Conservation (phyloP, 768 basidiomycete genomes). For the Leccinum arenicola region DNA sequence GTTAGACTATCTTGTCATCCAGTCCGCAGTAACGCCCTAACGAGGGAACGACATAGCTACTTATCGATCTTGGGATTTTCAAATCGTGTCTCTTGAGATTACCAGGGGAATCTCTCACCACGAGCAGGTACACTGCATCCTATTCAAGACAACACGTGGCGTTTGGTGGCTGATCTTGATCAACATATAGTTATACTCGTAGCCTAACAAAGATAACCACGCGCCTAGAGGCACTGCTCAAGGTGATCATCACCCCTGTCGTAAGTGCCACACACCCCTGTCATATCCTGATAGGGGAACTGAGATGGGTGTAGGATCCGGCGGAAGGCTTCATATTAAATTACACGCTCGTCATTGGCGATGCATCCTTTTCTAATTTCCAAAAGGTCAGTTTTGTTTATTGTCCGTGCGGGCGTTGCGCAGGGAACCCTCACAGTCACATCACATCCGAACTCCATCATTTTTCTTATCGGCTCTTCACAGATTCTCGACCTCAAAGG, state of each 20-base stretch:
- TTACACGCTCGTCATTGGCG: constrained; percentile 91
- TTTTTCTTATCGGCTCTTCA: neutral
- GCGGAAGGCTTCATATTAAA: constrained; percentile 93
- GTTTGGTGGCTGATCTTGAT: constrained; percentile 10
- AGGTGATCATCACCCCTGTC: constrained; percentile 91
- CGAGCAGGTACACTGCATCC: constrained; percentile 46
- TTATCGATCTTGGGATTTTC: constrained; percentile 87
- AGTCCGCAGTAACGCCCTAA: neutral
- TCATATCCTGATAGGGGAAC: neutral
- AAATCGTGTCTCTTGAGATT: constrained; percentile 81
- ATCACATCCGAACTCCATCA: neutral
- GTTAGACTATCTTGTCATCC: constrained; percentile 34
- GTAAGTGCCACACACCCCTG: constrained; percentile 41
- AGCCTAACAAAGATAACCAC: constrained; percentile 78
- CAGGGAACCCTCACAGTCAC: neutral
- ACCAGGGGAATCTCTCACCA: constrained; percentile 66
- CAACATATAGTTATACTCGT: constrained; percentile 65
- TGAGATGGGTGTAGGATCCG: constrained; percentile 62
- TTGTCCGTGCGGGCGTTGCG: neutral
- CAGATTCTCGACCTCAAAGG: constrained; percentile 96
- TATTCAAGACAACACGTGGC: neutral
- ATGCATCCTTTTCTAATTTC: constrained; percentile 95
- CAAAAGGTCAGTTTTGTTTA: constrained; percentile 72
- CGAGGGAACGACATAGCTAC: constrained; percentile 46
- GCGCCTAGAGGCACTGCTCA: constrained; percentile 86